Evolutionary conservation across 73 alveolate genomes (phyloP).

Genomic region (Paramecium octaurelia): DNA sequence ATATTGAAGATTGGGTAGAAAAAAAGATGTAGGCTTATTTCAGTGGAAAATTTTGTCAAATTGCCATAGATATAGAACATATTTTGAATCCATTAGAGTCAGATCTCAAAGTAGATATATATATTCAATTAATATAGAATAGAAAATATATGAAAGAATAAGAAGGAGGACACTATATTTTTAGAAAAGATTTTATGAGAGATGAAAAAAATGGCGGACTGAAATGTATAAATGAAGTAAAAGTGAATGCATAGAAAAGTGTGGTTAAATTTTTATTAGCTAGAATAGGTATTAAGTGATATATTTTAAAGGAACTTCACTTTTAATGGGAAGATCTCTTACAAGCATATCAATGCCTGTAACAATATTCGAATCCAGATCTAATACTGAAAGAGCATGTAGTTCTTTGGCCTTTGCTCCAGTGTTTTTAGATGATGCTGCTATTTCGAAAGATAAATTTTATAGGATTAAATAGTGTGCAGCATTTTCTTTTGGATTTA

Average conservation of each 20-base stretch:
- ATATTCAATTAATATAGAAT: neutral
- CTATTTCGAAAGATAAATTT: conserved; percentile 55
- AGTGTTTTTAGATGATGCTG: conserved; percentile 73
- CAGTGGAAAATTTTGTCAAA: neutral
- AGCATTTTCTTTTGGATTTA: conserved; percentile 61
- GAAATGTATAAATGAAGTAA: conserved; percentile 43
- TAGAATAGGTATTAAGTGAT: conserved; percentile 58
- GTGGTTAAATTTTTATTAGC: conserved; percentile 70
- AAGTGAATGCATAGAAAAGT: conserved; percentile 60
- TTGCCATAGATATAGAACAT: neutral
- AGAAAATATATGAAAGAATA: neutral
- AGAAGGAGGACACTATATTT: conserved; percentile 32
- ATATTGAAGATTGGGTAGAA: conserved; percentile 4
- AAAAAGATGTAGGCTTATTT: neutral
- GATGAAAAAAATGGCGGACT: conserved; percentile 56
- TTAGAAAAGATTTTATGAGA: conserved; percentile 37
- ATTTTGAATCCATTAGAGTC: neutral
- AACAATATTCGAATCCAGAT: conserved; percentile 71
- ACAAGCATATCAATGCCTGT: conserved; percentile 80
- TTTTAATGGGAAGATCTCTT: conserved; percentile 76
- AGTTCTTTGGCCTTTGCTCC: conserved; percentile 68
- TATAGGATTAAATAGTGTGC: conserved; percentile 70
- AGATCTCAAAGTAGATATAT: neutral
- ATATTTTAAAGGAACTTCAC: conserved; percentile 28
- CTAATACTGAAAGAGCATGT: conserved; percentile 75